Percentiles rank a stretch among this genome's conserved stretches.
Conservation (phyloP, 768 basidiomycete species). For the Cytidiella melzeri region DNA sequence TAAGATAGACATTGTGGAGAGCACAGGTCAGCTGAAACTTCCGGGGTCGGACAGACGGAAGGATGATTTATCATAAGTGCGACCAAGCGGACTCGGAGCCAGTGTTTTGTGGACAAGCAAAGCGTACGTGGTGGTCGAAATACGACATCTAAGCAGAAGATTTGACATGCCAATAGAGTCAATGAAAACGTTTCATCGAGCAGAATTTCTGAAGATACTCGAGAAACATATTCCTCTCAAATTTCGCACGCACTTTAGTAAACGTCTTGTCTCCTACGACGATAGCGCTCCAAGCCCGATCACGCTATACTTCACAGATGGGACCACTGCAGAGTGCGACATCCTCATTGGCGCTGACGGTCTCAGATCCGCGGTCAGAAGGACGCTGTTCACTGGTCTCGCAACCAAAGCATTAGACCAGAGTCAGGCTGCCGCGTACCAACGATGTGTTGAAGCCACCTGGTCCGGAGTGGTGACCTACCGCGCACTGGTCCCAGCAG, state of each 20-base stretch:
- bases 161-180: background rate
- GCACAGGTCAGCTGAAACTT: background rate
- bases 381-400: constrained; percentile 13
- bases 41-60: background rate
- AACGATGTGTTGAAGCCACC: constrained; percentile 21
- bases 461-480: constrained; percentile 40
- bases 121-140: too few species aligned
- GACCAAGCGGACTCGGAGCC: too few species aligned
- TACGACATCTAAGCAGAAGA: background rate
- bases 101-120: too few species aligned
- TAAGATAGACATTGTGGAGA: background rate
- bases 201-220: constrained; percentile 23
- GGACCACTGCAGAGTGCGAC: constrained; percentile 18
- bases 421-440: constrained; percentile 7
- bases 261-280: constrained; percentile 26
- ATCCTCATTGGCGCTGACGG: constrained; percentile 25
- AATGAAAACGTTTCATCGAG: constrained; percentile 20
- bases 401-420: constrained; percentile 2
- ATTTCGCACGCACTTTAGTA: constrained; percentile 21
- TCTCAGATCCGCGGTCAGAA: constrained; percentile 20
- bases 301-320: constrained; percentile 21
- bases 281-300: constrained; percentile 8
- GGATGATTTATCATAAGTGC: constrained; percentile 11
- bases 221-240: constrained; percentile 15
- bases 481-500: constrained; percentile 30